Conservation (phyloP, 768 basidiomycete genomes). For the Naganishia onofrii region DNA sequence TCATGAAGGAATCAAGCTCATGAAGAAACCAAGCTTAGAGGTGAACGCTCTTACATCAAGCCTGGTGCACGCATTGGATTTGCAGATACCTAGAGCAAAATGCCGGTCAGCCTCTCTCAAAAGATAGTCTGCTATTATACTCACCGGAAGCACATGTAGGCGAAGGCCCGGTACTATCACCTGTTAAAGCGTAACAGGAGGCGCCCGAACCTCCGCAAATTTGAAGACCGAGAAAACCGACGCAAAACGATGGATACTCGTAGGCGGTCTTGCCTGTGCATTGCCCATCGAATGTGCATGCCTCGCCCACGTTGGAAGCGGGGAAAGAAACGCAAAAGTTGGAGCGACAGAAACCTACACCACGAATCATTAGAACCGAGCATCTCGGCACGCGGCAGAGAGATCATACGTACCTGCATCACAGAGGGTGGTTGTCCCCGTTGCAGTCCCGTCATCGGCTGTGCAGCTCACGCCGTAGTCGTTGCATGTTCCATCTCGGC, state of each 20-base stretch:
- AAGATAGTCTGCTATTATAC: background rate
- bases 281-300: background rate
- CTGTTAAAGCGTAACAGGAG: background rate
- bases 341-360: conserved; percentile 1
- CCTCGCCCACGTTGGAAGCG: background rate
- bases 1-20: no score
- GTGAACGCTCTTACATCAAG: background rate
- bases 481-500: background rate
- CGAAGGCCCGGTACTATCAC: background rate
- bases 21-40: no score
- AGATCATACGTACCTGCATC: background rate
- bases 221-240: background rate
- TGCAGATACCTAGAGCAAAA: background rate
- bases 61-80: background rate
- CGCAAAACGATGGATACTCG: background rate
- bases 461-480: background rate
- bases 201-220: background rate
- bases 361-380: background rate
- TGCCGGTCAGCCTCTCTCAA: background rate
- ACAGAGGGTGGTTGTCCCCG: background rate
- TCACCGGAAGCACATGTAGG: background rate
- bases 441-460: background rate
- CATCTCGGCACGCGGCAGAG: no score
- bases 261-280: background rate
- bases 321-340: background rate